phyloP scores from a whole-genome alignment of 257 asterid species.

The Jacaranda copaia region DNA sequence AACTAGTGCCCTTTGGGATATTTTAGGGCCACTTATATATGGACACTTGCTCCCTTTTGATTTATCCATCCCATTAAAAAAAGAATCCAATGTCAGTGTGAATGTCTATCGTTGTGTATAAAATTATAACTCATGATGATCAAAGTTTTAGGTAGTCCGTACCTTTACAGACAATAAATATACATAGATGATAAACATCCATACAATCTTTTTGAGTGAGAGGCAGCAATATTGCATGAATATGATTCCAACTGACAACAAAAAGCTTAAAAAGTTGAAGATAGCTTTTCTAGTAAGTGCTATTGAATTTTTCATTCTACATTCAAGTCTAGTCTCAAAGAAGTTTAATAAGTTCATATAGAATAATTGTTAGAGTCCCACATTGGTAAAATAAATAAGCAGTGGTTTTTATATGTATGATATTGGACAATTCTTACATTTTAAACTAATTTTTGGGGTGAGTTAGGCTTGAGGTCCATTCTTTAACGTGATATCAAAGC shows the following conservation, averaged over 20 bases:
- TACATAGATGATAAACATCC: not conserved
- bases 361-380: too few species aligned
- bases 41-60: slow-evolving; percentile 27
- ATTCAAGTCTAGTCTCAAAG: too few species aligned
- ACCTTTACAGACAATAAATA: not conserved
- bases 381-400: too few species aligned
- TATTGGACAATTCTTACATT: too few species aligned
- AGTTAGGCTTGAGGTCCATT: too few species aligned
- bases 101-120: not conserved
- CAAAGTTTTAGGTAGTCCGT: not conserved
- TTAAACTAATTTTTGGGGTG: too few species aligned
- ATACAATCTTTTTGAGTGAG: not conserved
- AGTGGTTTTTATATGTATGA: too few species aligned
- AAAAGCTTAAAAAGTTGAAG: slow-evolving; percentile 17
- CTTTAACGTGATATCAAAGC: too few species aligned
- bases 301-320: too few species aligned
- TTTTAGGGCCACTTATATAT: slow-evolving; percentile 41
- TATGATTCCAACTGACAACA: slow-evolving; percentile 3
- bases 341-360: too few species aligned
- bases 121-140: not conserved
- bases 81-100: slow-evolving; percentile 7
- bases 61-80: not conserved
- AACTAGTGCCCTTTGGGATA: slow-evolving; percentile 49
- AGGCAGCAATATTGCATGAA: not conserved
- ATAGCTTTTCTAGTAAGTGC: not conserved